phyloP scores from a whole-genome alignment of 306 rosid species.

The Quercus dentata region DNA sequence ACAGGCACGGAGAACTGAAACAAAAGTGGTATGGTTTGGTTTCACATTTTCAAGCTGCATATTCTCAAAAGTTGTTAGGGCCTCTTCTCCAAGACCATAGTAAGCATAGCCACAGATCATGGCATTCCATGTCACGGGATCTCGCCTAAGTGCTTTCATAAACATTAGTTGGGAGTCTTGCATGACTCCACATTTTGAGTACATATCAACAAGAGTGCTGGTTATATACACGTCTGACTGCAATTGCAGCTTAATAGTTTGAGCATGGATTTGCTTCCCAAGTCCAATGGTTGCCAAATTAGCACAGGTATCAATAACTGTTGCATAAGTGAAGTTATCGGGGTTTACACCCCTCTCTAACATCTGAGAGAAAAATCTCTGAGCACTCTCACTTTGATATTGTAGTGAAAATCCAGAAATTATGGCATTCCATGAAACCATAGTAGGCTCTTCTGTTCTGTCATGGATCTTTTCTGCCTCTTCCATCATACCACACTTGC shows the following conservation, averaged over 20 bases:
- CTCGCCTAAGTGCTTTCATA: slow-evolving; percentile 67
- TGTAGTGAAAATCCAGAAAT: slow-evolving; percentile 78
- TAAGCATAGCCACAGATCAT: slow-evolving; percentile 84
- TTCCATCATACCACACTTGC: slow-evolving; percentile 75
- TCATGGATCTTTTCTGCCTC: slow-evolving; percentile 78
- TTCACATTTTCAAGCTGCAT: slow-evolving; percentile 65
- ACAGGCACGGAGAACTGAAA: slow-evolving; percentile 85
- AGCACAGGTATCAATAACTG: slow-evolving; percentile 80
- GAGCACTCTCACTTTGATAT: slow-evolving; percentile 72
- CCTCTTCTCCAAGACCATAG: slow-evolving; percentile 77
- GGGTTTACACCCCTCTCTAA: slow-evolving; percentile 62
- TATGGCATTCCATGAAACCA: slow-evolving; percentile 83
- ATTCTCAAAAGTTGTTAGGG: slow-evolving; percentile 59
- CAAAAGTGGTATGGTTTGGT: slow-evolving; percentile 74
- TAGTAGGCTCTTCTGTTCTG: slow-evolving; percentile 52
- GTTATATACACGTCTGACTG: slow-evolving; percentile 66
- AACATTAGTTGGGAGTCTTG: slow-evolving; percentile 66
- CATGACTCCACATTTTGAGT: slow-evolving; percentile 85
- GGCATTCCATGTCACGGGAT: slow-evolving; percentile 86
- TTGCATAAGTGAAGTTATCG: slow-evolving; percentile 81
- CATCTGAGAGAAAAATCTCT: slow-evolving; percentile 64
- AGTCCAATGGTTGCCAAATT: slow-evolving; percentile 77
- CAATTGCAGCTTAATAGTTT: slow-evolving; percentile 64
- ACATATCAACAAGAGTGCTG: slow-evolving; percentile 88
- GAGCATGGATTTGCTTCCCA: slow-evolving; percentile 88